These are phyloP conservation scores for Prunus davidiana DNA, from an alignment of 306 rosid genomes.

Conservation along the genomic window DNA sequence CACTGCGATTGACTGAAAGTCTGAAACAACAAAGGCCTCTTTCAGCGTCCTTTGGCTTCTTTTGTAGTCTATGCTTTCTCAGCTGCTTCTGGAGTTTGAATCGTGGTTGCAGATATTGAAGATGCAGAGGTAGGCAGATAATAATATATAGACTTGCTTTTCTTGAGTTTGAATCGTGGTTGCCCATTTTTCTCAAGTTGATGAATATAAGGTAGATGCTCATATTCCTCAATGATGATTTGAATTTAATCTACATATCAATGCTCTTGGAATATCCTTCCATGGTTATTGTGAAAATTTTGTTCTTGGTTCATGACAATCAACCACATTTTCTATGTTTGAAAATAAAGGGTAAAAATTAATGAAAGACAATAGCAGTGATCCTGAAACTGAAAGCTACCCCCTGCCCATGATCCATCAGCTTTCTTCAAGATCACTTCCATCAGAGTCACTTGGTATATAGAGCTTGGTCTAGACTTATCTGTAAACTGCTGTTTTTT, in stretches of 20 bases:
- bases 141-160: background rate
- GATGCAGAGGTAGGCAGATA: conserved; percentile 24
- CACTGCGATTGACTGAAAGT: too few relatives aligned
- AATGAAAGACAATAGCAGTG: conserved; percentile 3
- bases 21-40: too few relatives aligned
- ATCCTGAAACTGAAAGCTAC: background rate
- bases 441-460: background rate
- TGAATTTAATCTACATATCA: background rate
- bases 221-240: background rate
- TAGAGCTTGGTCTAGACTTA: background rate
- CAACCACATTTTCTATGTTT: background rate
- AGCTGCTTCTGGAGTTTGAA: too few relatives aligned
- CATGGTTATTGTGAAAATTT: background rate
- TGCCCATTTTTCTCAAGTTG: background rate
- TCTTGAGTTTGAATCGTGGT: background rate
- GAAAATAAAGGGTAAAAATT: background rate
- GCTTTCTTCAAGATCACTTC: conserved; percentile 1
- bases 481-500: background rate
- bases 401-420: background rate
- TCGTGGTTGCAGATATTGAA: background rate
- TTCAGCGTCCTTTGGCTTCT: too few relatives aligned
- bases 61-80: too few relatives aligned
- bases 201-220: background rate
- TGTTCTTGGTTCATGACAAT: background rate
- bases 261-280: background rate